These are phyloP conservation scores for Mycena vitilis DNA, from an alignment of 768 basidiomycete genomes.

Conservation along the genomic window DNA sequence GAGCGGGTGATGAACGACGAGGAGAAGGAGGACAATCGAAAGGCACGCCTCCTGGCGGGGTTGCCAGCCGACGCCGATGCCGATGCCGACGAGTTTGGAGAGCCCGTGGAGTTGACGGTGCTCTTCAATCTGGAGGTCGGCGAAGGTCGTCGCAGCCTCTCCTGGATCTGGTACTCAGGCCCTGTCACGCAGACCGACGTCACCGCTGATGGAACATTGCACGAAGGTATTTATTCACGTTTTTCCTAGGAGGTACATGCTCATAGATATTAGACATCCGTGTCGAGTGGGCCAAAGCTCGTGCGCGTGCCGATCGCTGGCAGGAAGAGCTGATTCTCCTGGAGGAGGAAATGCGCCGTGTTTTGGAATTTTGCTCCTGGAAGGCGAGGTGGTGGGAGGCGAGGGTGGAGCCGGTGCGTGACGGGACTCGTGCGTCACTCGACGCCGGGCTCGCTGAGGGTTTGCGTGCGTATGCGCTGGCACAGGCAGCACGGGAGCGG, in stretches of 20 bases:
- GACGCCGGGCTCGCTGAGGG: not conserved
- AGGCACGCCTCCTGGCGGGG: slow-evolving; percentile 24
- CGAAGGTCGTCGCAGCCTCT: slow-evolving; percentile 26
- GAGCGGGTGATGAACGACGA: slow-evolving; percentile 33
- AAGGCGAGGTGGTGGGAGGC: slow-evolving; percentile 25
- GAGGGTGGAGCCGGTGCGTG: not conserved
- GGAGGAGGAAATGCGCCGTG: slow-evolving; percentile 44
- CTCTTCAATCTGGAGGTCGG: slow-evolving; percentile 23
- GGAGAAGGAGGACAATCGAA: slow-evolving; percentile 33
- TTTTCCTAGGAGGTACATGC: not conserved
- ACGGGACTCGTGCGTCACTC: not conserved
- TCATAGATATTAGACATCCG: slow-evolving; percentile 19
- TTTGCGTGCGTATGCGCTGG: not conserved
- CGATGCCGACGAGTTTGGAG: slow-evolving; percentile 1
- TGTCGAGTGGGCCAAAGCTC: slow-evolving; percentile 43
- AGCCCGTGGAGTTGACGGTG: not conserved
- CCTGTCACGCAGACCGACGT: not conserved
- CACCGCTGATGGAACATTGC: not conserved
- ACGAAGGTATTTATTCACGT: slow-evolving; percentile 5
- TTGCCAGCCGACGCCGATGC: not conserved
- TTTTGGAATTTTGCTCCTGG: slow-evolving; percentile 32
- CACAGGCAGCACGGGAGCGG: slow-evolving; percentile 3
- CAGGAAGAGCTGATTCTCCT: slow-evolving; percentile 40
- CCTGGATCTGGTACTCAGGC: slow-evolving; percentile 37
- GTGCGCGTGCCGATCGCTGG: slow-evolving; percentile 39